Conservation (phyloP, 2,329 filamentous ascomycete genomes). For the Aspergillus ochraceus region DNA sequence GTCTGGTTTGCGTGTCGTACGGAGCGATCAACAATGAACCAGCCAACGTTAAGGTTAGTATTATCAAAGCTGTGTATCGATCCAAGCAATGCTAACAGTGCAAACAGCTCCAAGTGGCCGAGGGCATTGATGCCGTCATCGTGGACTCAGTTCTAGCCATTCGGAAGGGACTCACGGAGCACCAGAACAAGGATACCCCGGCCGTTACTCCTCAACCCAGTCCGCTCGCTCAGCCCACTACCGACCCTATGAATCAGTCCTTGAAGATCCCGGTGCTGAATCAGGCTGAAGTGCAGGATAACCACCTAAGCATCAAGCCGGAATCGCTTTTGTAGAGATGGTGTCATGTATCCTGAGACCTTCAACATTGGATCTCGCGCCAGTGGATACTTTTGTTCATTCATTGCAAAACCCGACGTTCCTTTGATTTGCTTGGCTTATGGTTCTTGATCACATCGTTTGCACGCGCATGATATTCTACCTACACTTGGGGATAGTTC, state of each 20-base stretch:
- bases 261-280: slow-evolving; percentile 29
- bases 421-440: background rate
- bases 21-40: slow-evolving; percentile 88
- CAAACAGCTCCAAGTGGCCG: slow-evolving; percentile 78
- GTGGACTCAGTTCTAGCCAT: slow-evolving; percentile 94
- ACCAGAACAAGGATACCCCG: slow-evolving; percentile 24
- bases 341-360: background rate
- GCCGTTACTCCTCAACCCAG: slow-evolving; percentile 24
- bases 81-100: slow-evolving; percentile 7
- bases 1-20: slow-evolving; percentile 92
- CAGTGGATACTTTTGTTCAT: background rate
- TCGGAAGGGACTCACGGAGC: slow-evolving; percentile 75
- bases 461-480: background rate
- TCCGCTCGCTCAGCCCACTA: slow-evolving; percentile 22
- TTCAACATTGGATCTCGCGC: background rate
- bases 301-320: slow-evolving; percentile 20
- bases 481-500: background rate
- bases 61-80: too few species aligned
- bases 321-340: slow-evolving; percentile 9
- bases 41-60: slow-evolving; percentile 71
- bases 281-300: slow-evolving; percentile 21
- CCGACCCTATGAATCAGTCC: slow-evolving; percentile 21
- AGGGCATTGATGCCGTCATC: slow-evolving; percentile 97
- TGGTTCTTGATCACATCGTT: background rate
- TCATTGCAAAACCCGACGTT: background rate